Base-by-base conservation (phyloP, 192 early-diverging fungal genomes). In the Ambispora gerdemannii region DNA sequence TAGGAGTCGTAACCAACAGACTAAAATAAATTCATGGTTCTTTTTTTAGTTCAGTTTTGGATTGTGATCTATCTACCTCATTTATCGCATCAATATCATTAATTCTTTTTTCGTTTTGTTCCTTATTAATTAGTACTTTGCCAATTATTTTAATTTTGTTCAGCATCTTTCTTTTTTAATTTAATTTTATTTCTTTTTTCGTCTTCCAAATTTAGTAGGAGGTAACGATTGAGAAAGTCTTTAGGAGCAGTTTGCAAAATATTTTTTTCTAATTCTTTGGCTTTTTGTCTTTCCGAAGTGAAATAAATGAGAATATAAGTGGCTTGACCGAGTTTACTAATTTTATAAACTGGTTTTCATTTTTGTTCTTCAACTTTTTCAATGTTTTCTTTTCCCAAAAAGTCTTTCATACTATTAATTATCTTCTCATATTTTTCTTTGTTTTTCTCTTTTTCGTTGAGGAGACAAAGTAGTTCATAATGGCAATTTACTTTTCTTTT, bases 111-210 rank as follows among this genome's bases (percentile, higher is more conserved):
- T n/a, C n/a, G n/a, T n/a, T n/a, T n/a, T n/a, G n/a, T n/a, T n/a
- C n/a, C n/a, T 47, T 47, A 47, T 10, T 47, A 6, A 17, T 6
- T 47, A 17, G 17, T 10, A 47, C 43, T 17, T 47, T 47, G 43
- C 43, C 43, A 47, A 47, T 47, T 47, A 47, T 17, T 47, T 47
- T 47, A 47, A 47, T 47, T 47, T 47, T 47, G 43, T 47, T 47
- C 43, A 47, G 43, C 43, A 47, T 47, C 17, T 47, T 47, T 17
- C 43, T 47, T 47, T 47, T 17, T 47, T 47, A 47, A 47, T 47
- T 17, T 47, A 47, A 47, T 47, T 47, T 47, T 47, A 47, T 10
- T 47, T 17, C 43, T 47, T 47, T 47, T 47, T 47, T 47, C 43
- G 6, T 47, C 17, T 47, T 47, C 43, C 17, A 47, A 47, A 47